Evolutionary conservation across 2,329 filamentous ascomycete genomes (phyloP).

Genomic region (Cladorrhinum sp.): DNA sequence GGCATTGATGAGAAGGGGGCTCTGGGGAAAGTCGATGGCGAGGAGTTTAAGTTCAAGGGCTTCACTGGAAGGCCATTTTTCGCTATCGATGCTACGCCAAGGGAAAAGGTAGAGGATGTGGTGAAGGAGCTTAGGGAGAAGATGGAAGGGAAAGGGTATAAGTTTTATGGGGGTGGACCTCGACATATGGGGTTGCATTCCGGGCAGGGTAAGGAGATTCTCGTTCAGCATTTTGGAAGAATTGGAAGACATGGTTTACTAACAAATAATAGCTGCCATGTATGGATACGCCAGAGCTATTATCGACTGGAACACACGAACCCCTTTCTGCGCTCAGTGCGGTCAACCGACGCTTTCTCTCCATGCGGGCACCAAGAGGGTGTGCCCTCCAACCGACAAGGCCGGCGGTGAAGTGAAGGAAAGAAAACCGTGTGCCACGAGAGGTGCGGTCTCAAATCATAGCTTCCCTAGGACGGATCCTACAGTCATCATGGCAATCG

Average conservation of each 20-base stretch:
- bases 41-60: conserved; percentile 58
- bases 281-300: conserved; percentile 86
- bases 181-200: conserved; percentile 44
- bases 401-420: conserved; percentile 45
- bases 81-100: conserved; percentile 81
- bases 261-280: conserved; percentile 64
- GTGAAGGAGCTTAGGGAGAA: conserved; percentile 53
- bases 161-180: conserved; percentile 59
- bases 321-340: conserved; percentile 88
- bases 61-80: conserved; percentile 84
- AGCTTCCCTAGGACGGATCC: conserved; percentile 90
- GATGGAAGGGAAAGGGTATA: conserved; percentile 57
- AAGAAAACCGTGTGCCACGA: conserved; percentile 72
- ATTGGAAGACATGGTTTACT: conserved; percentile 9
- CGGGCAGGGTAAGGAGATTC: conserved; percentile 41
- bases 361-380: conserved; percentile 76
- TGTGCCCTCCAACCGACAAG: conserved; percentile 70
- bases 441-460: conserved; percentile 84
- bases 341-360: conserved; percentile 77
- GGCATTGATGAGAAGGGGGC: conserved; percentile 66
- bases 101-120: conserved; percentile 56
- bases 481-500: conserved; percentile 90
- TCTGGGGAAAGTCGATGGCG: conserved; percentile 31
- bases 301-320: conserved; percentile 90
- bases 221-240: neutral